A percentile compares a stretch with the other conserved stretches of the same genome.
phyloP scores from a whole-genome alignment of 1,139 yeast genomes.

The Debaryomycetaceae sp. region DNA sequence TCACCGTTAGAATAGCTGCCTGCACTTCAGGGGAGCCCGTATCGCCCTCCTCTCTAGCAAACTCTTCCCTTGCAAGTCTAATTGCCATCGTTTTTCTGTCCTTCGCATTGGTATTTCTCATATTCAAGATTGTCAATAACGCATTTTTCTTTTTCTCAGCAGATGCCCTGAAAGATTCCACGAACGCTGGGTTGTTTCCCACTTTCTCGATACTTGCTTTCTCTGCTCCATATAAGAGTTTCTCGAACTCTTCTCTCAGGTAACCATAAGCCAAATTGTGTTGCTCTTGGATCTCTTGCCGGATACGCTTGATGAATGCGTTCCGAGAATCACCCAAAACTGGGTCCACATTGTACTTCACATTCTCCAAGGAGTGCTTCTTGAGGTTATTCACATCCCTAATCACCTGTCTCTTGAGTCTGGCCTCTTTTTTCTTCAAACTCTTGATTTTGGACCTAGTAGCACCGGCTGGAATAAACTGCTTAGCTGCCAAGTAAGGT shows the following conservation, averaged over 20 bases:
- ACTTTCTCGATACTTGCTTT: constrained; percentile 34
- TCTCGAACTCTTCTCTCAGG: constrained; percentile 65
- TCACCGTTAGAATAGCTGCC: constrained; percentile 84
- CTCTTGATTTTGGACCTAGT: constrained; percentile 33
- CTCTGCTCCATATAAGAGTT: constrained; percentile 73
- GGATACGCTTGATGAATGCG: constrained; percentile 67
- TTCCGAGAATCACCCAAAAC: constrained; percentile 70
- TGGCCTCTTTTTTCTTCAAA: constrained; percentile 38
- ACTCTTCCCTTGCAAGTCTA: constrained; percentile 69
- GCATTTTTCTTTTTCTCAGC: constrained; percentile 68
- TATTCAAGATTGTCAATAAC: constrained; percentile 65
- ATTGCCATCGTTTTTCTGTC: constrained; percentile 62
- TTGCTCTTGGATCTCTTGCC: constrained; percentile 62
- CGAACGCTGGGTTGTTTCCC: constrained; percentile 36
- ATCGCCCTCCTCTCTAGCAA: constrained; percentile 81
- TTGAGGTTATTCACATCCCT: constrained; percentile 47
- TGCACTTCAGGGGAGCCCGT: constrained; percentile 96
- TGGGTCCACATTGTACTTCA: constrained; percentile 55
- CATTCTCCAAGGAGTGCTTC: constrained; percentile 32
- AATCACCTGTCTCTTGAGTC: constrained; percentile 42
- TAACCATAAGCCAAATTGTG: constrained; percentile 58
- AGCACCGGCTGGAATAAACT: constrained; percentile 23
- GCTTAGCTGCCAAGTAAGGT: constrained; percentile 34
- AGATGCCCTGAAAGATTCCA: constrained; percentile 38
- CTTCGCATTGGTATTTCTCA: constrained; percentile 63